A percentile compares a stretch with the other conserved stretches of the same genome.
Conservation (phyloP, 495 filamentous ascomycete genomes). For the Amphirosellinia nigrospora region DNA sequence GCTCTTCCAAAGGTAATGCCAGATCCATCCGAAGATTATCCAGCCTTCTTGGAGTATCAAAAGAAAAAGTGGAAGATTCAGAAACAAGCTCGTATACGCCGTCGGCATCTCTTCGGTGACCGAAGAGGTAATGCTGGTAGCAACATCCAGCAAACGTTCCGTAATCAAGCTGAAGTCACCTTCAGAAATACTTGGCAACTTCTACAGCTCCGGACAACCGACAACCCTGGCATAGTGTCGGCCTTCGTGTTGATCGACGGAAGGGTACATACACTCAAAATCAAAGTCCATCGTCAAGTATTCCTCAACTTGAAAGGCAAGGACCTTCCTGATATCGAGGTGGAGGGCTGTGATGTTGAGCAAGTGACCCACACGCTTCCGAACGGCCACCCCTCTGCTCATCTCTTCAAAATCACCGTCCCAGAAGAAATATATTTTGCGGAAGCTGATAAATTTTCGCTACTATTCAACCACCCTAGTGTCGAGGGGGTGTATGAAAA, state of each 20-base stretch:
- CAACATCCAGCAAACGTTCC: conserved; percentile 84
- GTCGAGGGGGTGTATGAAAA: conserved; percentile 97
- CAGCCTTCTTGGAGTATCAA: conserved; percentile 89
- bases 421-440: conserved; percentile 85
- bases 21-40: conserved; percentile 82
- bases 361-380: conserved; percentile 91
- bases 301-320: conserved; percentile 90
- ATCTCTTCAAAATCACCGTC: conserved; percentile 92
- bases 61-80: conserved; percentile 99
- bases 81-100: conserved; percentile 84
- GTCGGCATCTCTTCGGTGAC: conserved; percentile 93
- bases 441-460: conserved; percentile 79
- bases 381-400: conserved; percentile 91
- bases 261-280: conserved; percentile 84
- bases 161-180: conserved; percentile 85
- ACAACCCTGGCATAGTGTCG: conserved; percentile 80
- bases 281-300: conserved; percentile 86
- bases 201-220: conserved; percentile 80
- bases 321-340: conserved; percentile 86
- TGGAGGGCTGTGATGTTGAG: conserved; percentile 84
- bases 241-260: conserved; percentile 93
- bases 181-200: conserved; percentile 95
- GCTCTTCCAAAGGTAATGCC: conserved; percentile 87
- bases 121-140: conserved; percentile 68
- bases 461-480: conserved; percentile 88